Evolutionary conservation across 371 early-diverging fungal species (phyloP).

Genomic region (Mucor indicus): DNA sequence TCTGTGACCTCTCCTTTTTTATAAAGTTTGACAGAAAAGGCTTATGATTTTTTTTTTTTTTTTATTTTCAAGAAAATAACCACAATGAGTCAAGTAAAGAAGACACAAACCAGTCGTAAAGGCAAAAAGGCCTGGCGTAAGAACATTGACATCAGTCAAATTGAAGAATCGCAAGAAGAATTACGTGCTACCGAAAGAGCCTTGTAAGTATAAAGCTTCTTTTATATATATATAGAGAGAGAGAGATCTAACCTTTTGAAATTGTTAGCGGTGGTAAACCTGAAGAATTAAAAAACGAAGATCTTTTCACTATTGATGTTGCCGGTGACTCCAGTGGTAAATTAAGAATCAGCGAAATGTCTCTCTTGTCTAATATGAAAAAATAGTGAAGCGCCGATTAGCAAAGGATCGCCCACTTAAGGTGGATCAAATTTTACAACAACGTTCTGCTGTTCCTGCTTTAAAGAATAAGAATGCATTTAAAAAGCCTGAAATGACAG

Average conservation of each 20-base stretch:
- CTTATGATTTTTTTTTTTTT: too few species aligned
- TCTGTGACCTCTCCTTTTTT: too few species aligned
- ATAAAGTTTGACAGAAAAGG: too few species aligned
- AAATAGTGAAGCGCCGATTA: constrained; percentile 30
- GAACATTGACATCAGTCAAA: constrained; percentile 80
- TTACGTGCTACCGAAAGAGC: constrained; percentile 71
- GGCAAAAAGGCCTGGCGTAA: constrained; percentile 93
- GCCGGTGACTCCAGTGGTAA: constrained; percentile 62
- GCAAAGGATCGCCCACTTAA: constrained; percentile 58
- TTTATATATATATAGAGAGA: background rate
- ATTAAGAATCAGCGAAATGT: background rate
- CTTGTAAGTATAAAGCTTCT: constrained; percentile 44
- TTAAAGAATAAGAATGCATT: constrained; percentile 24
- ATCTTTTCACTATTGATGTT: constrained; percentile 76
- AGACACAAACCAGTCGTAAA: constrained; percentile 67
- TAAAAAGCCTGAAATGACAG: constrained; percentile 18
- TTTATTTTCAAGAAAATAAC: too few species aligned
- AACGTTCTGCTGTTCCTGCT: constrained; percentile 61
- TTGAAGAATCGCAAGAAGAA: constrained; percentile 78
- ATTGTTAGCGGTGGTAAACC: constrained; percentile 43
- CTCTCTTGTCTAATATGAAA: too few species aligned
- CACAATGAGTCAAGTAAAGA: constrained; percentile 22
- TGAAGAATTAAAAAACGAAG: constrained; percentile 50
- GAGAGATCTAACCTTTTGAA: background rate
- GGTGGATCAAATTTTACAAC: constrained; percentile 78